These are phyloP conservation scores for Inga leiocalycina DNA, from an alignment of 306 rosid species.

Conservation along the genomic window DNA sequence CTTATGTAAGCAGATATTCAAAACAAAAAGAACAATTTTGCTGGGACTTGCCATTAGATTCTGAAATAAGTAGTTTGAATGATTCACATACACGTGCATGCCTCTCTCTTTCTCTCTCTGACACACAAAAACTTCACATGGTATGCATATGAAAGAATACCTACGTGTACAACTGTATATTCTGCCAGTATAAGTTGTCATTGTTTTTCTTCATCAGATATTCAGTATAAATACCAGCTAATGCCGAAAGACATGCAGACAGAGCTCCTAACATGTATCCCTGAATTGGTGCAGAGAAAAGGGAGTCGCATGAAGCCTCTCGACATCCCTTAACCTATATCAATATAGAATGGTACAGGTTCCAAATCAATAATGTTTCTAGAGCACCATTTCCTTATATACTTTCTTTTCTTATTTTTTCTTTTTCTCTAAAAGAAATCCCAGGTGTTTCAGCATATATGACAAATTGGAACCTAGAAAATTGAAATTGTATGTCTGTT, in stretches of 20 bases:
- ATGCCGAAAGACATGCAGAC: conserved; percentile 97
- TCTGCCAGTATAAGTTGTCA: conserved; percentile 97
- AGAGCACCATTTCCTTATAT: background rate
- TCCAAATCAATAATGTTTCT: conserved; percentile 28
- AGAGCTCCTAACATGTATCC: conserved; percentile 85
- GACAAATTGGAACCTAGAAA: background rate
- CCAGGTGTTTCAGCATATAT: background rate
- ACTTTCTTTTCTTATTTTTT: background rate
- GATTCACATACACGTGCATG: conserved; percentile 37
- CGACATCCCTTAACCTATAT: conserved; percentile 86
- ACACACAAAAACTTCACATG: background rate
- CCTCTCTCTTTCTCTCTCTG: too few species aligned
- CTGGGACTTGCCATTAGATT: background rate
- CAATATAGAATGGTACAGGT: conserved; percentile 24
- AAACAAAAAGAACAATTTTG: background rate
- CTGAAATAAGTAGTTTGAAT: conserved; percentile 36
- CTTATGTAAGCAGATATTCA: conserved; percentile 18
- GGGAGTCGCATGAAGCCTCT: conserved; percentile 82
- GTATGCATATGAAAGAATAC: conserved; percentile 47
- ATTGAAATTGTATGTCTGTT: background rate
- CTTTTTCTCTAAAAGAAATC: background rate
- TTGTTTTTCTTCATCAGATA: conserved; percentile 95
- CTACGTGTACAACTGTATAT: conserved; percentile 91
- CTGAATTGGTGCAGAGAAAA: conserved; percentile 86
- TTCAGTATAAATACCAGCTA: conserved; percentile 94